These are phyloP conservation scores for Fibroporia radiculosa DNA, from an alignment of 768 basidiomycete species.

Conservation along the genomic window DNA sequence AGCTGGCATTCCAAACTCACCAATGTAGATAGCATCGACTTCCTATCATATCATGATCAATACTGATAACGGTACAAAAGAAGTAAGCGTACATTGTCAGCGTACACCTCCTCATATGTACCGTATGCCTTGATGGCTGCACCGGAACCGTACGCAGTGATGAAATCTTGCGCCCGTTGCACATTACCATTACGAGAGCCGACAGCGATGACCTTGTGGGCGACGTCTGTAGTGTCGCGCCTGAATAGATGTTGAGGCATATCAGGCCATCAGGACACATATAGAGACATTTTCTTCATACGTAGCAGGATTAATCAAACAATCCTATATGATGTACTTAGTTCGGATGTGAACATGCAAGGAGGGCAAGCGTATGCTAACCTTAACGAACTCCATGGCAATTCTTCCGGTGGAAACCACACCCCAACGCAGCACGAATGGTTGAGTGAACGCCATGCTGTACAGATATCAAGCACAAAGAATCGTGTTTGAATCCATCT, in stretches of 20 bases:
- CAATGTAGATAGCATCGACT: conserved; percentile 75
- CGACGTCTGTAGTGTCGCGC: conserved; percentile 57
- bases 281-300: conserved; percentile 22
- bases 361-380: conserved; percentile 18
- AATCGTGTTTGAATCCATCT: neutral
- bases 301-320: conserved; percentile 71
- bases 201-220: conserved; percentile 64
- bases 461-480: neutral
- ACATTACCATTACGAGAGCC: conserved; percentile 56
- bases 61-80: conserved; percentile 1
- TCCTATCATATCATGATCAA: conserved; percentile 31
- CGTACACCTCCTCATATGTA: conserved; percentile 65
- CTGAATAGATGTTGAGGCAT: conserved; percentile 24
- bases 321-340: conserved; percentile 42
- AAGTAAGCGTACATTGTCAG: conserved; percentile 44
- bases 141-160: conserved; percentile 41
- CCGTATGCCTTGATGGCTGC: conserved; percentile 63
- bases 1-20: conserved; percentile 20
- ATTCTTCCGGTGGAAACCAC: conserved; percentile 81
- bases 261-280: neutral
- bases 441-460: conserved; percentile 17
- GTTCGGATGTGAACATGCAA: neutral
- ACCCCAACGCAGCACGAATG: conserved; percentile 64
- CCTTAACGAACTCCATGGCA: conserved; percentile 60
- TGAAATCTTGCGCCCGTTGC: conserved; percentile 64